Evolutionary conservation across 2,329 filamentous ascomycete genomes (phyloP).

Genomic region (Nemania sp.): DNA sequence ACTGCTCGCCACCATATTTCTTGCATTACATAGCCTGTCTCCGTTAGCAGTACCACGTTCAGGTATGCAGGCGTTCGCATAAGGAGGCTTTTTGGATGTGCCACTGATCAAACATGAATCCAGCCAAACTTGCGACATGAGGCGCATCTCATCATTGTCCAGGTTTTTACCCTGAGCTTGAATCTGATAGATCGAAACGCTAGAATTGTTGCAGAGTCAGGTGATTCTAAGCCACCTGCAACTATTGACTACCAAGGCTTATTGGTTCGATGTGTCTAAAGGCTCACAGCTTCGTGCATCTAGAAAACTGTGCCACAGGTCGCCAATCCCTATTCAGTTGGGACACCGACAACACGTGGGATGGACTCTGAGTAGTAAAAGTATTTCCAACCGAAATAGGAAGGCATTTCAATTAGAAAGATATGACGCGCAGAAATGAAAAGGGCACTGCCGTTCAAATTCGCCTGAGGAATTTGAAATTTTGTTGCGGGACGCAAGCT

Average conservation of each 20-base stretch:
- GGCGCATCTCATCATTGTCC: background rate
- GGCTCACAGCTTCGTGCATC: too few relatives aligned
- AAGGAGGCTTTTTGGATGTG: background rate
- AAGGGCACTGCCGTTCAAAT: conserved; percentile 23
- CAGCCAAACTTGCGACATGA: background rate
- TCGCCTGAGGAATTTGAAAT: conserved; percentile 30
- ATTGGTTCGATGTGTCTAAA: too few relatives aligned
- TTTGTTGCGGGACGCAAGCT: background rate
- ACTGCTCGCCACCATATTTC: conserved; percentile 26
- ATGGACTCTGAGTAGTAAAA: background rate
- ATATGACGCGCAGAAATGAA: conserved; percentile 40
- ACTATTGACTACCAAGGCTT: too few relatives aligned
- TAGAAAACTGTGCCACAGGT: background rate
- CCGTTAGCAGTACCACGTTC: conserved; percentile 1
- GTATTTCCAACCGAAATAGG: conserved; percentile 29
- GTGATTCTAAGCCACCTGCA: too few relatives aligned
- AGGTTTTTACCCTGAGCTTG: background rate
- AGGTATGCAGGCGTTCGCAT: conserved; percentile 6
- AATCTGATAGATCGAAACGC: background rate
- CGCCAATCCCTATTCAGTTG: conserved; percentile 7
- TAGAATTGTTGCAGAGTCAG: too few relatives aligned
- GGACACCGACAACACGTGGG: conserved; percentile 11
- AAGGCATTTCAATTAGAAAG: conserved; percentile 33
- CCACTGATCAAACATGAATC: background rate
- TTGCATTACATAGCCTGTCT: background rate